Evolutionary conservation across 306 rosid species (phyloP), one percentile per base, ranked within the genome.

Genomic region (Castanopsis chinensis): DNA sequence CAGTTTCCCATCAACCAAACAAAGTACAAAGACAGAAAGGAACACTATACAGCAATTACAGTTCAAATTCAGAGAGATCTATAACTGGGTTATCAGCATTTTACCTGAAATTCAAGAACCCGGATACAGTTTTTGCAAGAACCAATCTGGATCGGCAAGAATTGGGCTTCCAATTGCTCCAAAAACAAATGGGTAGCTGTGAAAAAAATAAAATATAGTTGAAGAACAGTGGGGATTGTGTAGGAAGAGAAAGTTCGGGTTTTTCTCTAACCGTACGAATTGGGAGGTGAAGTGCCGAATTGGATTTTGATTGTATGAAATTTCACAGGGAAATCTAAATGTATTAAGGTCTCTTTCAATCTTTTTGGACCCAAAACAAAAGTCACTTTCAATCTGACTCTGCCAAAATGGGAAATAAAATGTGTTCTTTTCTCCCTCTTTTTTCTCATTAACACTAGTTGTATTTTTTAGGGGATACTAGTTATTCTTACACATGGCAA

Each of bases 101-200:
- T 82, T 88, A 86, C 93, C 97, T 85, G 89, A 79, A 84, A 84
- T 27, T 78, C 21, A 52, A 70, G 60, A 87, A 76, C 83, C 82
- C 83, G 65, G 78, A 67, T 55, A 35, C 59, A 81, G 69, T 74
- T 79, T 76, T 73, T 21, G 85, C 74, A 71, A 11, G 81, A 79
- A 87, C 83, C 82, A 87, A 79, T 84, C 84, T 78, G 86, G 91
- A 82, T 91, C 93, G 71, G 83, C 80, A 67, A 80, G 69, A 76
- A 35, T 21, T 37, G 73, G 76, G 65, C 65, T 35, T 74, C 65
- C 68, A 77, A 79, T 45, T 75, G 75, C 75, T 78, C 8, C 61
- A 27, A 74, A 76, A 71, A n/a, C 80, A 82, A 74, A 58, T 60
- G 82, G 75, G 57, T 80, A 52, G 45, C 60, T 30, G 11, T 2